A percentile compares a stretch with the other conserved stretches of the same genome.
These are phyloP conservation scores for Thelonectria discophora DNA, from an alignment of 2,329 filamentous ascomycete species.

Conservation along the genomic window DNA sequence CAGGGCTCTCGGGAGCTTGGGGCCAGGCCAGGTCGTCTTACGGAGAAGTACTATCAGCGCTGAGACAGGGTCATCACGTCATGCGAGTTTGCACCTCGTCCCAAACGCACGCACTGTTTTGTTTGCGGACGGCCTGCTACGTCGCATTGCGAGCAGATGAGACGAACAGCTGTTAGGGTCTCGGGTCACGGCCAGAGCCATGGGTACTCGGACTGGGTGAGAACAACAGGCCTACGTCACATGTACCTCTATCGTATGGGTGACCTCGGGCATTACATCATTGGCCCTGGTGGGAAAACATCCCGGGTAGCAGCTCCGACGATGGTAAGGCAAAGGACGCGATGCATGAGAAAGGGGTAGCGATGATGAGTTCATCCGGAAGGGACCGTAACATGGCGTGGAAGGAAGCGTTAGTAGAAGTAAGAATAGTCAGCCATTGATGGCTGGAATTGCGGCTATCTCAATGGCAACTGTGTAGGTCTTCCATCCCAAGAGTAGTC, in stretches of 20 bases:
- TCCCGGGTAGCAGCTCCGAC: constrained; percentile 6
- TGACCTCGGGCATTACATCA: constrained; percentile 34
- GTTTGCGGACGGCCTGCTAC: neutral
- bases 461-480: neutral
- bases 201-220: constrained; percentile 21
- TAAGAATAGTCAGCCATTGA: neutral
- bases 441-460: neutral
- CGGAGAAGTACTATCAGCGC: constrained; percentile 17
- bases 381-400: neutral
- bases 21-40: constrained; percentile 9
- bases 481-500: neutral
- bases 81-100: constrained; percentile 12
- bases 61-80: constrained; percentile 18
- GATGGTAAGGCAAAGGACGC: neutral
- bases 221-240: constrained; percentile 21
- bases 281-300: constrained; percentile 10
- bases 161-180: constrained; percentile 15
- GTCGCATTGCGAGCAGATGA: neutral
- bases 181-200: constrained; percentile 27
- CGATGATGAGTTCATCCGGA: neutral
- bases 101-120: constrained; percentile 5
- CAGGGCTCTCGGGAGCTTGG: constrained; percentile 11
- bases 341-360: constrained; percentile 16
- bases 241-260: constrained; percentile 26
- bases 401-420: neutral